Evolutionary conservation across 306 rosid genomes (phyloP), one percentile per base, ranked within the genome.

Genomic region (Lathyrus aphaca): DNA sequence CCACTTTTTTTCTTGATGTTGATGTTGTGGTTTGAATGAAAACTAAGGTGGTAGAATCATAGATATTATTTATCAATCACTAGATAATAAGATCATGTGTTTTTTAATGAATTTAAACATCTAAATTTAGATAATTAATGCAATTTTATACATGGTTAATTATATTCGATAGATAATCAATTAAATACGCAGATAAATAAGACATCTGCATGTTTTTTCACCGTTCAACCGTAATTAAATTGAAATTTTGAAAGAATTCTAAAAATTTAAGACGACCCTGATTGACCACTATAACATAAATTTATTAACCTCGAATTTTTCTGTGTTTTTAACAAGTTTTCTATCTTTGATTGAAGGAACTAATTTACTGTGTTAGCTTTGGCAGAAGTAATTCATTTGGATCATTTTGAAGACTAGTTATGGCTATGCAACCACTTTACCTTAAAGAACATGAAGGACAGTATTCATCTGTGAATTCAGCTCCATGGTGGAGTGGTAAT

Each of bases 381-480:
- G 56, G 30, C 23, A 39, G 40, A 68, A 67, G 66, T 69, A 13
- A 74, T 65, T 67, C 17, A 14, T 83, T 67, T 30, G 71, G 80
- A 77, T 72, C 13, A 10, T 23, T 81, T 54, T 54, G 60, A 11
- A 54, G 32, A 39, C 29, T 73, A 64, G 16, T 48, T 16, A 89
- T 89, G 95, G 86, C 96, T 63, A 81, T 76, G 90, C 88, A 88
- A 79, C 70, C 88, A 44, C 82, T 79, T 17, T 85, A 65, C 68
- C 82, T 80, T 78, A 90, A 86, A 74, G 98, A 88, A 82, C 87
- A 77, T 77, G 96, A 88, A 80, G 92, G 92, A 21, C 87, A 84
- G 67, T 15, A 73, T 68, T 74, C 88, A 49, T 68, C 91, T 74
- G 77, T 39, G 68, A 19, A 54, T 38, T 77, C 91, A 50, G 50